Evolutionary conservation across 345 rosid species (phyloP).

Genomic region (Populus alba): DNA sequence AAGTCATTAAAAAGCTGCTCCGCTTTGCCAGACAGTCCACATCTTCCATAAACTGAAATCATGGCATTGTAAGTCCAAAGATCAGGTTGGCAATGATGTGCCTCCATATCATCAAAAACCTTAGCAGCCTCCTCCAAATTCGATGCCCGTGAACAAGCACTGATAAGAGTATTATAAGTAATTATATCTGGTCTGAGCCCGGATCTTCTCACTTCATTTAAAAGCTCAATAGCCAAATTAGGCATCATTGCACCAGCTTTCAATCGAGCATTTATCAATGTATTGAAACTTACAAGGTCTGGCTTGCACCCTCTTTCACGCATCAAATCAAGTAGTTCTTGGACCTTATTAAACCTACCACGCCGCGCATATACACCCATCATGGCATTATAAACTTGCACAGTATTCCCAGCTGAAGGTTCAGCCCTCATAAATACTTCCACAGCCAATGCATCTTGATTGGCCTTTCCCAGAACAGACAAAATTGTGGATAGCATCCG

Average conservation of each 20-base stretch:
- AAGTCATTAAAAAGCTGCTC: slow-evolving; percentile 68
- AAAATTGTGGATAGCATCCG: slow-evolving; percentile 83
- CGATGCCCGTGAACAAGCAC: slow-evolving; percentile 78
- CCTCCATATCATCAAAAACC: slow-evolving; percentile 73
- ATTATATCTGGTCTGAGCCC: slow-evolving; percentile 87
- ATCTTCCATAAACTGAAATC: slow-evolving; percentile 87
- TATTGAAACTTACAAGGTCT: slow-evolving; percentile 91
- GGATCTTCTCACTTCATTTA: slow-evolving; percentile 69
- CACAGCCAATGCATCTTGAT: slow-evolving; percentile 67
- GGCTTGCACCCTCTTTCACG: slow-evolving; percentile 78
- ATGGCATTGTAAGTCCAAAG: slow-evolving; percentile 96
- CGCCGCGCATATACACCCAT: slow-evolving; percentile 87
- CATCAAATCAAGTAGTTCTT: slow-evolving; percentile 71
- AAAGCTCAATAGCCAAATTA: slow-evolving; percentile 54
- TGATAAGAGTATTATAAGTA: slow-evolving; percentile 85
- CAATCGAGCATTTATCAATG: slow-evolving; percentile 81
- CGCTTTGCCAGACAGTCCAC: slow-evolving; percentile 67
- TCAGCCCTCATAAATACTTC: slow-evolving; percentile 72
- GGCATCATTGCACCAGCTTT: slow-evolving; percentile 59
- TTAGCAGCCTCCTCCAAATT: slow-evolving; percentile 73
- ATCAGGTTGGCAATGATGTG: slow-evolving; percentile 75
- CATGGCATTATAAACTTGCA: slow-evolving; percentile 93
- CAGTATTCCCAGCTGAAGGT: slow-evolving; percentile 56
- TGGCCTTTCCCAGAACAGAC: slow-evolving; percentile 79
- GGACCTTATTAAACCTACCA: slow-evolving; percentile 63